Conservation (phyloP, 495 filamentous ascomycete species). For the Pyronema omphalodes region DNA sequence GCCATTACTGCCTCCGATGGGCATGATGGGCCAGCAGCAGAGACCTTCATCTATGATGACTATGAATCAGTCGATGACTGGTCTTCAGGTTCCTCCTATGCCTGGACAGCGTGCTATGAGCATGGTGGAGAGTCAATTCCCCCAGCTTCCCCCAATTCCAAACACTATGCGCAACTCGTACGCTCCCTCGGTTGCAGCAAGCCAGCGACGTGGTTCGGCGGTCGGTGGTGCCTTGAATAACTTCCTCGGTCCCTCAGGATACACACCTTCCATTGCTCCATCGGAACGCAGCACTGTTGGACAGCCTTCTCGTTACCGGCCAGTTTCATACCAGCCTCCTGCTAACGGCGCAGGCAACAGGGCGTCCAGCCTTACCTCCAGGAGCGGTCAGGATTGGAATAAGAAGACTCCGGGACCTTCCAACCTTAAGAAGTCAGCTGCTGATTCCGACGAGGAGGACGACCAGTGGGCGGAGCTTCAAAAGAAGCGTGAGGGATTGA, state of each 20-base stretch:
- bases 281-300: constrained; percentile 90
- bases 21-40: constrained; percentile 6
- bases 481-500: constrained; percentile 22
- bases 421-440: constrained; percentile 12
- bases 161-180: constrained; percentile 30
- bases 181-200: constrained; percentile 32
- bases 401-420: constrained; percentile 26
- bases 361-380: constrained; percentile 35
- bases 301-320: constrained; percentile 75
- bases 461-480: constrained; percentile 23
- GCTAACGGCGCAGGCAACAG: constrained; percentile 26
- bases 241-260: constrained; percentile 27
- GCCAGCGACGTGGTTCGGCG: constrained; percentile 20
- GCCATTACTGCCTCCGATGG: constrained; percentile 14
- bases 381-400: constrained; percentile 31
- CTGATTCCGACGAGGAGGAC: constrained; percentile 20
- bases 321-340: constrained; percentile 46
- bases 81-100: constrained; percentile 4
- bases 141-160: constrained; percentile 31
- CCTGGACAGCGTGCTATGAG: constrained; percentile 44
- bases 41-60: constrained; percentile 6
- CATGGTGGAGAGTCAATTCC: constrained; percentile 46
- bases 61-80: constrained; percentile 20
- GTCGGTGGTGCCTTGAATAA: constrained; percentile 16
- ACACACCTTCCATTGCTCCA: constrained; percentile 66